Evolutionary conservation across 371 early-diverging fungal genomes (phyloP), one percentile per base, ranked within the genome.

Genomic region (Conidiobolus incongruus): DNA sequence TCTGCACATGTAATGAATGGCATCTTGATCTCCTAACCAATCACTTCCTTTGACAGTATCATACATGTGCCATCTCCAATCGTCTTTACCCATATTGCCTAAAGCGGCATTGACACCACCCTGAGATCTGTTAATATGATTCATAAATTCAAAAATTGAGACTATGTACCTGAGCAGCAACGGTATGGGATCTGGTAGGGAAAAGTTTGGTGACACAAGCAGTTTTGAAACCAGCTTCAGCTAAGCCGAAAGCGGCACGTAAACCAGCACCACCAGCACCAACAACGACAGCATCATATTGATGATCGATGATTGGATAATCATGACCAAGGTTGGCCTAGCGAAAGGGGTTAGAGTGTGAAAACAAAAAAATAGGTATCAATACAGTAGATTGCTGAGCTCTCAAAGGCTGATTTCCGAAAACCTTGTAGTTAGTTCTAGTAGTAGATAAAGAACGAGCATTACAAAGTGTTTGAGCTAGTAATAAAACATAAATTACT

Each of bases 1-100:
- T 51, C 90, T 81, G 60, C 92, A 91, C 88, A 87, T 87, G 66
- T 95, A 95, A 58, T 95, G 96, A 52, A 95, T 95, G 39, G 96
- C 96, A 52, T 96, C 95, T 65, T 96, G 95, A 63, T 96, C 94
- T 59, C 84, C 74, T 38, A 95, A 77, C 96, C 96, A 95, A 61
- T 94, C 96, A 46, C 81, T 78, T 38, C 96, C 96, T 68, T 95
- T 95, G 48, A 95, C 93, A 19, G 96, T 95, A 54, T 95, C 96
- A 60, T 93, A 95, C 93, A 91, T 90, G 60, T 93, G 96, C 96
- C 96, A 96, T 62, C 95, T 75, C 96, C 96, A 94, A 66, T 96
- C 97, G 59, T 96, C 95, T 63, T 91, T 86, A 47, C 83, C 75
- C 95, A 96, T 94, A 66, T 96, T 96, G 37, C 94, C 95, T 30